phyloP scores from a whole-genome alignment of 2,329 filamentous ascomycete genomes.

The Epichloe elymi region DNA sequence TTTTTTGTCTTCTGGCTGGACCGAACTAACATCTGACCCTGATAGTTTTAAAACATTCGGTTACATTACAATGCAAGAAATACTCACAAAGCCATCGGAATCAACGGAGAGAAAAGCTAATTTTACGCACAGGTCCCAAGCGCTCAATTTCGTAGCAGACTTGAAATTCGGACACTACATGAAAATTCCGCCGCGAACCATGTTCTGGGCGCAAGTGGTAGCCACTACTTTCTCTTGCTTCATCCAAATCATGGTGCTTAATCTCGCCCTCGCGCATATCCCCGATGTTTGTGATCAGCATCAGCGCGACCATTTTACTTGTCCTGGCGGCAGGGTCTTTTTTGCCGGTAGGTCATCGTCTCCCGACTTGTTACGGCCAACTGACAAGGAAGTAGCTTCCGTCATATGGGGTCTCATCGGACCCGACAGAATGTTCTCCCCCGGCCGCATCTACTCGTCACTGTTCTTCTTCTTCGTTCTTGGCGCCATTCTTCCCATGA shows the following conservation, averaged over 20 bases:
- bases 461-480: conserved; percentile 47
- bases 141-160: conserved; percentile 50
- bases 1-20: too few species aligned
- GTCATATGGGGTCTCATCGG: conserved; percentile 58
- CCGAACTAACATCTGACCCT: background rate
- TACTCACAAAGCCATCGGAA: background rate
- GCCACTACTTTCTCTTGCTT: conserved; percentile 54
- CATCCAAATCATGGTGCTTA: conserved; percentile 52
- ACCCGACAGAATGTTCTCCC: conserved; percentile 49
- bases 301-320: conserved; percentile 47
- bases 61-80: conserved; percentile 42
- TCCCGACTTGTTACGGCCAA: background rate
- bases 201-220: conserved; percentile 53
- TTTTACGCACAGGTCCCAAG: conserved; percentile 33
- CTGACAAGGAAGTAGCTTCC: conserved; percentile 28
- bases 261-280: conserved; percentile 48
- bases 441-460: conserved; percentile 46
- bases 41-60: conserved; percentile 50
- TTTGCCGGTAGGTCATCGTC: conserved; percentile 36
- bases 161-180: conserved; percentile 64
- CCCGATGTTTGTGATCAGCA: conserved; percentile 46
- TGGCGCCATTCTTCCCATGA: conserved; percentile 38
- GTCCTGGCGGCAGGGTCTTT: conserved; percentile 50
- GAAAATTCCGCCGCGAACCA: conserved; percentile 53
- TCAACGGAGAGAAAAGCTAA: conserved; percentile 3